Evolutionary conservation across 202 grass and related monocot species (phyloP).

Genomic region (Alloteropsis angusta): DNA sequence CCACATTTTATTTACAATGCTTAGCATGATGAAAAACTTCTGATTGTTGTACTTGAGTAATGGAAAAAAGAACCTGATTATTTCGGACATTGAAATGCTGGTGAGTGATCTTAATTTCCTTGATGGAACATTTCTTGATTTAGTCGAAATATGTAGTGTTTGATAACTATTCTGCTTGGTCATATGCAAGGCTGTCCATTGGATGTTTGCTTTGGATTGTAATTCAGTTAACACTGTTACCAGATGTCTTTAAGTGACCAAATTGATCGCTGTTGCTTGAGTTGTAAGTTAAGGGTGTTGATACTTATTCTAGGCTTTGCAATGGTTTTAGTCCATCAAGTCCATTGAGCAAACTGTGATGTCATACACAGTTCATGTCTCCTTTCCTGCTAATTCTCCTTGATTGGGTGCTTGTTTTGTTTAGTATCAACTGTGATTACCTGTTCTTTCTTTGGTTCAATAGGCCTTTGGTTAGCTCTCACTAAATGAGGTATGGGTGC

Average conservation of each 20-base stretch:
- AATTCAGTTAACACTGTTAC: background rate
- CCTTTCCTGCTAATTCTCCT: background rate
- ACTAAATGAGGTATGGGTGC: background rate
- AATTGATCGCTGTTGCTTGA: background rate
- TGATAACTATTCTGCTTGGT: background rate
- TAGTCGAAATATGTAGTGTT: background rate
- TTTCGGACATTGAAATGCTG: slow-evolving; percentile 13
- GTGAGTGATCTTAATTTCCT: background rate
- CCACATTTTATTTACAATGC: slow-evolving; percentile 14
- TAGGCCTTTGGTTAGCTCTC: background rate
- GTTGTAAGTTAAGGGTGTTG: background rate
- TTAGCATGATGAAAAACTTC: slow-evolving; percentile 30
- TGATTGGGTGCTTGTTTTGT: background rate
- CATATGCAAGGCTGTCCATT: background rate
- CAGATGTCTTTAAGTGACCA: background rate
- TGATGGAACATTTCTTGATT: background rate
- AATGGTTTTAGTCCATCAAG: background rate
- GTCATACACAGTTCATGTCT: background rate
- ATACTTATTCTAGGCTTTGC: background rate
- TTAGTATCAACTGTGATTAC: background rate
- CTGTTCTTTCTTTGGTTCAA: background rate
- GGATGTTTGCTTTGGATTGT: background rate
- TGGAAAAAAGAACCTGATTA: slow-evolving; percentile 9
- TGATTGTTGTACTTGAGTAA: slow-evolving; percentile 35
- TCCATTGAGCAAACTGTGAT: background rate